Conservation (phyloP, 1,284 basidiomycete species). For the Hemileia vastatrix region DNA sequence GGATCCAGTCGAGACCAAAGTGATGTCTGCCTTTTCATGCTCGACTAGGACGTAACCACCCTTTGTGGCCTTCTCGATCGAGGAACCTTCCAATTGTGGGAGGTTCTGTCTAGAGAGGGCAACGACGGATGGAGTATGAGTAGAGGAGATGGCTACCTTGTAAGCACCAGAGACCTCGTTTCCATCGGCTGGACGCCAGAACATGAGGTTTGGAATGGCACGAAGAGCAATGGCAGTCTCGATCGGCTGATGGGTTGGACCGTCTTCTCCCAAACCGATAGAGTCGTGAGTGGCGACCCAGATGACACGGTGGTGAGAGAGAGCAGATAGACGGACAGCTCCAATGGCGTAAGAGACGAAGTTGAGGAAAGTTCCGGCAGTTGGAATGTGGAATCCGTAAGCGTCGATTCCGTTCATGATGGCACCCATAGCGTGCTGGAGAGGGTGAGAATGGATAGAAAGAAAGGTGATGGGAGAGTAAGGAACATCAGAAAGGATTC, state of each 20-base stretch:
- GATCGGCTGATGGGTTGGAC: conserved; percentile 85
- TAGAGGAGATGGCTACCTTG: conserved; percentile 63
- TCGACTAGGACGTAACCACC: conserved; percentile 87
- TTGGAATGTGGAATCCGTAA: conserved; percentile 67
- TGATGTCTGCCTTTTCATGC: conserved; percentile 61
- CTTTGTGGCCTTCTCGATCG: conserved; percentile 69
- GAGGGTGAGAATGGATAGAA: background rate
- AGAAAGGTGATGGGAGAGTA: background rate
- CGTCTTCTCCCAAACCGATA: conserved; percentile 63
- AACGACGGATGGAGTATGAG: conserved; percentile 69
- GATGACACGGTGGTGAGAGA: conserved; percentile 80
- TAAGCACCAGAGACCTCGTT: conserved; percentile 90
- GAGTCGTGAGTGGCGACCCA: conserved; percentile 64
- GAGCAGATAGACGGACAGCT: conserved; percentile 79
- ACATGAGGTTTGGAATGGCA: conserved; percentile 70
- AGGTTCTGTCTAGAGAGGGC: conserved; percentile 80
- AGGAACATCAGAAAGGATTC: background rate
- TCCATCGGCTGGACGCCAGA: conserved; percentile 69
- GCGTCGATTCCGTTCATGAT: conserved; percentile 55
- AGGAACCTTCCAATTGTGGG: conserved; percentile 77
- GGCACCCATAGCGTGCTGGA: conserved; percentile 91
- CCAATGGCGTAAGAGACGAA: conserved; percentile 89
- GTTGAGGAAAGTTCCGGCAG: conserved; percentile 53
- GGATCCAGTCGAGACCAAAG: conserved; percentile 76
- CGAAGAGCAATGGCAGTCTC: conserved; percentile 80